Evolutionary conservation across 2,329 filamentous ascomycete species (phyloP).

Genomic region (Dothidotthia symphoricarpi): DNA sequence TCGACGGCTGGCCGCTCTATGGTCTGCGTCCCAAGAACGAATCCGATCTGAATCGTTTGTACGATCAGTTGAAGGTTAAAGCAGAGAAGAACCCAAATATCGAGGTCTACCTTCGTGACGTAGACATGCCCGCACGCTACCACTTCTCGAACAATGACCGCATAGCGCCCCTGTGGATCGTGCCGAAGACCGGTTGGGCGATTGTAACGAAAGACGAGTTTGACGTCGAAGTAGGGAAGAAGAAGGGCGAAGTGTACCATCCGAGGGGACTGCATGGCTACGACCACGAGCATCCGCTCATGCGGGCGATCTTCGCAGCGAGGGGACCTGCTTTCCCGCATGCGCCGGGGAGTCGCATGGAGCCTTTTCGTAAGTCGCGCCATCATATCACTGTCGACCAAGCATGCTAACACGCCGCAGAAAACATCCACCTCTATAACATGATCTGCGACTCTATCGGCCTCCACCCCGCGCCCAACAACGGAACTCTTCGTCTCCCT

Average conservation of each 20-base stretch:
- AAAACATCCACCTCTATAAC: conserved; percentile 95
- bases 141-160: conserved; percentile 86
- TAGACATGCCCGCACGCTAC: conserved; percentile 87
- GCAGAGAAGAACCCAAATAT: conserved; percentile 65
- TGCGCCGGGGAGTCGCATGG: conserved; percentile 72
- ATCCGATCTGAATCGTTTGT: conserved; percentile 64
- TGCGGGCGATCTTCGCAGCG: conserved; percentile 94
- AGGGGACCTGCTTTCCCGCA: conserved; percentile 91
- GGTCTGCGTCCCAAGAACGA: conserved; percentile 78
- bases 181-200: conserved; percentile 90
- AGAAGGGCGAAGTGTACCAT: conserved; percentile 66
- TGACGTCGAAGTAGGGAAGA: conserved; percentile 65
- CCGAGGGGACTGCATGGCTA: conserved; percentile 90
- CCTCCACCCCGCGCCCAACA: conserved; percentile 72
- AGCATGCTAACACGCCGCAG: conserved; percentile 52
- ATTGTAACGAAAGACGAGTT: conserved; percentile 81
- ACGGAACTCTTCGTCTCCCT: conserved; percentile 78
- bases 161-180: conserved; percentile 92
- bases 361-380: conserved; percentile 79
- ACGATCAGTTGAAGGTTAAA: conserved; percentile 57
- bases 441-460: conserved; percentile 86
- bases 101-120: conserved; percentile 82
- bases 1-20: conserved; percentile 91
- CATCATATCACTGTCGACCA: neutral
- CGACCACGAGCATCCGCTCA: conserved; percentile 89